A percentile compares a stretch with the other conserved stretches of the same genome.
phyloP scores from a whole-genome alignment of 2,329 filamentous ascomycete species.

The Ceratocystis huliohia region DNA sequence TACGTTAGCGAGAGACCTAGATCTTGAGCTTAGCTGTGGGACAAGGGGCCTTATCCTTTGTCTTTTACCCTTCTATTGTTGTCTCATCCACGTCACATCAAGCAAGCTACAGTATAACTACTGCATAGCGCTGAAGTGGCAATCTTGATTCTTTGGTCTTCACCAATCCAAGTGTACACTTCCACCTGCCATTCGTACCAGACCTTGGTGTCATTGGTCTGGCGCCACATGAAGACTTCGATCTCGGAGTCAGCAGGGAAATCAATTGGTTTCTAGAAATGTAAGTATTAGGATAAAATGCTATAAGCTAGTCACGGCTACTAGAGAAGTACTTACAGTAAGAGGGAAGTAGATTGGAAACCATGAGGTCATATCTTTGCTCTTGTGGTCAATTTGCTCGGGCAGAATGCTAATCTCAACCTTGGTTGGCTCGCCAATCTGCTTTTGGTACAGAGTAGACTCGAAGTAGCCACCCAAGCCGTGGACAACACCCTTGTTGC shows the following conservation, averaged over 20 bases:
- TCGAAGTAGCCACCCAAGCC: slow-evolving; percentile 93
- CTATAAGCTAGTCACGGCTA: neutral
- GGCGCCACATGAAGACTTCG: slow-evolving; percentile 87
- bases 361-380: slow-evolving; percentile 97
- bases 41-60: neutral
- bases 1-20: neutral
- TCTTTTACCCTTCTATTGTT: neutral
- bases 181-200: slow-evolving; percentile 99
- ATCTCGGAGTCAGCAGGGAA: slow-evolving; percentile 75
- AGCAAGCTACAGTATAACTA: slow-evolving; percentile 55
- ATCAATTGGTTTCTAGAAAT: slow-evolving; percentile 62
- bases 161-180: slow-evolving; percentile 55
- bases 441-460: slow-evolving; percentile 66
- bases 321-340: slow-evolving; percentile 47
- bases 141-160: slow-evolving; percentile 51
- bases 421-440: slow-evolving; percentile 33
- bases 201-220: slow-evolving; percentile 87
- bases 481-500: slow-evolving; percentile 71
- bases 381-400: slow-evolving; percentile 81
- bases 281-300: slow-evolving; percentile 5
- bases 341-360: slow-evolving; percentile 97
- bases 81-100: slow-evolving; percentile 41
- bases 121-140: slow-evolving; percentile 54
- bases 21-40: neutral
- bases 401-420: slow-evolving; percentile 89